These are phyloP conservation scores for Leccinum subrobustum DNA, from an alignment of 1,284 basidiomycete species.

Conservation along the genomic window DNA sequence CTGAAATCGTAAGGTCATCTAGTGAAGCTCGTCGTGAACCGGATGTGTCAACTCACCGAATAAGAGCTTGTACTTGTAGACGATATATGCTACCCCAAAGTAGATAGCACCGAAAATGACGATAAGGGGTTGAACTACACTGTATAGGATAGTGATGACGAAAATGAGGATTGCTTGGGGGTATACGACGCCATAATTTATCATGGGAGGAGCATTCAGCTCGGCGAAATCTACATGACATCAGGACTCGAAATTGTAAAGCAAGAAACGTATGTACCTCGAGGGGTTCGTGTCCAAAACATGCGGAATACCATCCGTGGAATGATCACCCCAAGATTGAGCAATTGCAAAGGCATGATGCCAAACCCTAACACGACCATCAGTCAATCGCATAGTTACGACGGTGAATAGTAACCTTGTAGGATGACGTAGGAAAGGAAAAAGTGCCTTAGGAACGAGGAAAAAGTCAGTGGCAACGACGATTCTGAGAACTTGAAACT, in stretches of 20 bases:
- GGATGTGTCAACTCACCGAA: slow-evolving; percentile 64
- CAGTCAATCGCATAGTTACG: slow-evolving; percentile 2
- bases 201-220: slow-evolving; percentile 95
- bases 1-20: slow-evolving; percentile 37
- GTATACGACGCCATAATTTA: slow-evolving; percentile 92
- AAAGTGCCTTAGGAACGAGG: slow-evolving; percentile 63
- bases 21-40: not conserved
- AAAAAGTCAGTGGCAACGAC: slow-evolving; percentile 18
- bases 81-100: slow-evolving; percentile 90
- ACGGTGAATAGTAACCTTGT: slow-evolving; percentile 56
- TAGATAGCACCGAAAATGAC: slow-evolving; percentile 93
- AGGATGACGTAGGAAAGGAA: slow-evolving; percentile 95
- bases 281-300: slow-evolving; percentile 80
- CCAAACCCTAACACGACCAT: slow-evolving; percentile 63
- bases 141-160: slow-evolving; percentile 92
- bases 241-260: not conserved
- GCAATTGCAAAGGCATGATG: slow-evolving; percentile 91
- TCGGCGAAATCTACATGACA: slow-evolving; percentile 79
- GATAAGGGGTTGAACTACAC: slow-evolving; percentile 93
- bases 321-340: slow-evolving; percentile 85
- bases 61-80: slow-evolving; percentile 97
- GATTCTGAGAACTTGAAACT: slow-evolving; percentile 3
- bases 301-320: slow-evolving; percentile 70
- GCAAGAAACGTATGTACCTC: slow-evolving; percentile 52
- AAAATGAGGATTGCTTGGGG: slow-evolving; percentile 96